Evolutionary conservation across 1,284 basidiomycete genomes (phyloP), one percentile per base, ranked within the genome.

Genomic region (Rhodotorula sp.): DNA sequence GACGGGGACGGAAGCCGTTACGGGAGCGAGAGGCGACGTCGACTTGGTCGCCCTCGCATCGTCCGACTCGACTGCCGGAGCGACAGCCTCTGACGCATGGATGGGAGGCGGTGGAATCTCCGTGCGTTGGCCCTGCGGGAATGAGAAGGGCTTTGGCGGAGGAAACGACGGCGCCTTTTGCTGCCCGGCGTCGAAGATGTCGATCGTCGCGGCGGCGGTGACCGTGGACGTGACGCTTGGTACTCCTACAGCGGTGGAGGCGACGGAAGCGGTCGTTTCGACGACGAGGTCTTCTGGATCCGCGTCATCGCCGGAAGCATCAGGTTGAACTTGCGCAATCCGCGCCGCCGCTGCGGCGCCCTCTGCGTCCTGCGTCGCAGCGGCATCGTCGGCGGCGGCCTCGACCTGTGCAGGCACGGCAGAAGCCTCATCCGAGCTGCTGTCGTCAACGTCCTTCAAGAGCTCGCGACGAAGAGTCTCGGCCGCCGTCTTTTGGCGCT

Each of bases 401-500:
- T 60, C 64, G 7, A 39, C 58, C 26, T 47, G 31, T 4, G 23
- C 64, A 23, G 56, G 29, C 4, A 49, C 64, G 20, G 2, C 64
- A 20, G 49, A 7, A 8, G 20, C 47, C 39, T 23, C 34, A 8
- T 12, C 57, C 58, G 18, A 47, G 29, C 58, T 34, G 39, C 39
- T 29, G 46, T 48, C 59, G 39, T 68, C 57, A 23, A 34, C 59
- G n/a, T 58, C 48, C n/a, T 46, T 39, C 20, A 39, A 18, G 12
- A 69, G 49, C 48, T 58, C 26, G 31, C 20, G 43, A 39, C 43
- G 60, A 8, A 69, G 15, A n/a, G 20, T 23, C 8, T 62, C 63
- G 16, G 68, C 68, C 14, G 31, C 20, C 52, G n/a, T 31, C 68
- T 62, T 69, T 34, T 69, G 59, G 6, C 31, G n/a, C 18, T 59